Evolutionary conservation across 2,329 filamentous ascomycete genomes (phyloP).

Genomic region (Colletotrichum phormii): DNA sequence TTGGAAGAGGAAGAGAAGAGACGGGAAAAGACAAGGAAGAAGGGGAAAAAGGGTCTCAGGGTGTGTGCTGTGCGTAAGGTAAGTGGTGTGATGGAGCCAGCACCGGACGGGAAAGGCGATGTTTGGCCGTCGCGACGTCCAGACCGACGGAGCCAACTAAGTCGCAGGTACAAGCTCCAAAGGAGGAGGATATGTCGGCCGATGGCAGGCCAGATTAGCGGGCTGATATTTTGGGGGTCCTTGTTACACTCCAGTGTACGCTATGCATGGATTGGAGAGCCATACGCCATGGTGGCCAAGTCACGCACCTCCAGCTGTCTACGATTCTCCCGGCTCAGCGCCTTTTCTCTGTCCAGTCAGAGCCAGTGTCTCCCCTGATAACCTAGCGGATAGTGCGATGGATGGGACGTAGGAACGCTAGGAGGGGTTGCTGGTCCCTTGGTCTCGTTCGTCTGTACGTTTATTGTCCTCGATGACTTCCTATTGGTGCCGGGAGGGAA

Average conservation of each 20-base stretch:
- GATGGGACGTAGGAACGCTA: slow-evolving; percentile 15
- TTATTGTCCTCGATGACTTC: not conserved
- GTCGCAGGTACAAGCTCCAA: slow-evolving; percentile 27
- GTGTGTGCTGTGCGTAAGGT: slow-evolving; percentile 15
- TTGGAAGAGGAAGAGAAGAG: slow-evolving; percentile 35
- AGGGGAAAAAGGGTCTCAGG: slow-evolving; percentile 5
- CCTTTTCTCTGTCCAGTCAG: not conserved
- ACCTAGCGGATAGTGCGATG: slow-evolving; percentile 24
- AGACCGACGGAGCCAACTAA: slow-evolving; percentile 1
- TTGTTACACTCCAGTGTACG: not conserved
- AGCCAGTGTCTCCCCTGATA: slow-evolving; percentile 26
- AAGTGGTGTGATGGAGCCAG: slow-evolving; percentile 35
- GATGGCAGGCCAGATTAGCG: slow-evolving; percentile 31
- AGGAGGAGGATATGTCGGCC: not conserved
- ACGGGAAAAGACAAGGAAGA: slow-evolving; percentile 30
- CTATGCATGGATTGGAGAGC: slow-evolving; percentile 5
- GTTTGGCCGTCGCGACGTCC: slow-evolving; percentile 15
- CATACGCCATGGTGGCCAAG: slow-evolving; percentile 34
- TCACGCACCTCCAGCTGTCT: not conserved
- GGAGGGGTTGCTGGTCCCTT: slow-evolving; percentile 13
- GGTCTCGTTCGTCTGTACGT: slow-evolving; percentile 11
- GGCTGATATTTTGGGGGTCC: slow-evolving; percentile 15
- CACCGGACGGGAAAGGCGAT: slow-evolving; percentile 23
- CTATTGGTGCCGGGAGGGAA: slow-evolving; percentile 11
- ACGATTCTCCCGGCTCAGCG: not conserved